Percentiles rank a stretch among this genome's conserved stretches.
Conservation (phyloP, 805 yeast genomes). For the Pachysolen tannophilus region DNA sequence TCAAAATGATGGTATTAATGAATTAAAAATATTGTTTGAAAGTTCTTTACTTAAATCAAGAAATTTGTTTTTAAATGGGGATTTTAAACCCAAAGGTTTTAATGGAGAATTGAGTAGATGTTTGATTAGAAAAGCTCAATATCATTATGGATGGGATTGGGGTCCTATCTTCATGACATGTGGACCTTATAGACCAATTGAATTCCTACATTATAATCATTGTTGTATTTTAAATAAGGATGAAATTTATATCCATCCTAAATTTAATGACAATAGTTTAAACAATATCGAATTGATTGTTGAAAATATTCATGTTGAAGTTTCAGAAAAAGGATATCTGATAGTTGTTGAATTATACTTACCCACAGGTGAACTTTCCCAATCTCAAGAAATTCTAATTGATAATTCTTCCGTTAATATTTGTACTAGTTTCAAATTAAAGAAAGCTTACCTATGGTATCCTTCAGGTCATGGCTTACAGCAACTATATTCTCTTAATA, state of each 20-base stretch:
- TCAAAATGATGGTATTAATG: conserved; percentile 18
- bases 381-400: not conserved
- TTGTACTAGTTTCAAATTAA: not conserved
- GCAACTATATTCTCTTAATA: conserved; percentile 21
- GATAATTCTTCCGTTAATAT: not conserved
- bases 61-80: conserved; percentile 23
- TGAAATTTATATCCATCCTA: conserved; percentile 1
- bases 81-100: conserved; percentile 21
- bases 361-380: not conserved
- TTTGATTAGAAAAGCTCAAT: conserved; percentile 43
- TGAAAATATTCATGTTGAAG: too few species aligned
- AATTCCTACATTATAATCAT: conserved; percentile 17
- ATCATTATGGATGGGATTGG: conserved; percentile 56
- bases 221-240: conserved; percentile 9
- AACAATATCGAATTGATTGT: not conserved
- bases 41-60: conserved; percentile 29
- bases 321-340: not conserved
- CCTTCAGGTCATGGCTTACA: conserved; percentile 31
- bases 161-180: conserved; percentile 37
- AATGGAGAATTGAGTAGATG: conserved; percentile 37
- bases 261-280: not conserved
- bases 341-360: conserved; percentile 13
- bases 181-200: conserved; percentile 35
- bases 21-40: conserved; percentile 26
- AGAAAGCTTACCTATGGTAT: conserved; percentile 31